Evolutionary conservation across 495 filamentous ascomycete genomes (phyloP), one percentile per base, ranked within the genome.

Genomic region (Hypoxylon perforatum): DNA sequence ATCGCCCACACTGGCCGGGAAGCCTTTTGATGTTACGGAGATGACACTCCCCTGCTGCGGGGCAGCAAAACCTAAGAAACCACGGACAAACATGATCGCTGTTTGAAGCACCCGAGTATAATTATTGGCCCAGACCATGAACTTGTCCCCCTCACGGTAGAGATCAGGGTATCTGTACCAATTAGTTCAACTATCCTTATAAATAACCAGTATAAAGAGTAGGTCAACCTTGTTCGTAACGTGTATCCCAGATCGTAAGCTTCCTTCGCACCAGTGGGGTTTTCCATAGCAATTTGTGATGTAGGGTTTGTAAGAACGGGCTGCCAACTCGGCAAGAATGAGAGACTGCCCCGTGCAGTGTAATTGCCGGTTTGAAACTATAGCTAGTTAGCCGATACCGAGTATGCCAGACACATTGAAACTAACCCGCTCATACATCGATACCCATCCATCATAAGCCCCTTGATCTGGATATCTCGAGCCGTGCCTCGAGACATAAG

Each of bases 81-180:
- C 85, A 11, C 79, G 75, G 36, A 83, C 76, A 63, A 87, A 87
- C 54, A 84, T 79, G 42, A 80, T 73, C 25, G 85, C 80, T 65
- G 83, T 80, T 72, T 86, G 73, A 52, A 87, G 78, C 4, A 84
- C 82, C 9, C 78, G 77, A 39, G 79, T 76, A 65, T 87, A 87
- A 48, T 84, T 78, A 63, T 88, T 88, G 4, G 83, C 82, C 85
- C 85, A 88, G 9, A 84, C 73, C 6, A 79, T 68, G 75, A 87
- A 87, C 0, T 78, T 78, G 12, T 78, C 79, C 42, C 83, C 83
- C 44, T 86, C 81, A 17, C 69, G 67, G 69, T 88, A 88, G 36
- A 88, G 80, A n/a, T 77, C 57, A 12, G 85, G 85, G 58, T 87
- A 85, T 57, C 72, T 69, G 21, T 36, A 50, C 5, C 36, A 10